These are phyloP conservation scores for Spathaspora arborariae DNA, from an alignment of 805 yeast genomes.

Conservation along the genomic window DNA sequence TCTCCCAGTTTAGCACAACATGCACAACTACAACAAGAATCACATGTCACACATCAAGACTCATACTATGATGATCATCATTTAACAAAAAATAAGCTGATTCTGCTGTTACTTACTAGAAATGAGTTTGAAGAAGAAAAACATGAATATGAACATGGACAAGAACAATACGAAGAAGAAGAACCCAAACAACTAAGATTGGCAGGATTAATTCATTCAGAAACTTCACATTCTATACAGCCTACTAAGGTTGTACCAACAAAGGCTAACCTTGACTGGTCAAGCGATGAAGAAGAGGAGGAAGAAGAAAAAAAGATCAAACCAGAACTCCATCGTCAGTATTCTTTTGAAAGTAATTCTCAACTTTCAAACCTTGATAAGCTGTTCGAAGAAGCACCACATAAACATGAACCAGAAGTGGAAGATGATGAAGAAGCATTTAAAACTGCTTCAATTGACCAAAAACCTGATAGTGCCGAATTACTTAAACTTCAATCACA, in stretches of 20 bases:
- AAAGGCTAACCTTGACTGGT: slow-evolving; percentile 83
- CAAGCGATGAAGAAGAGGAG: slow-evolving; percentile 72
- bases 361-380: not conserved
- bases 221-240: slow-evolving; percentile 30
- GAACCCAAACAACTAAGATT: not conserved
- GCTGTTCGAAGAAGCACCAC: not conserved
- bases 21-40: not conserved
- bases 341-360: not conserved
- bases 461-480: not conserved
- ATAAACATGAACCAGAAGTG: not conserved
- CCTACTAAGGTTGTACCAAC: slow-evolving; percentile 76
- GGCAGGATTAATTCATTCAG: not conserved
- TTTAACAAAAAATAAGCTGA: not conserved
- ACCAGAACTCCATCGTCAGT: not conserved
- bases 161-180: not conserved
- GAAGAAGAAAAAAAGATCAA: not conserved
- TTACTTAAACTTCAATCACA: not conserved
- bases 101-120: not conserved
- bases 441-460: slow-evolving; percentile 2
- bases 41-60: not conserved
- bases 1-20: not conserved
- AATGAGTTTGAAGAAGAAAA: too few relatives aligned
- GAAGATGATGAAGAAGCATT: not conserved
- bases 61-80: not conserved
- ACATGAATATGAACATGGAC: too few relatives aligned